These are phyloP conservation scores for Cryphonectria parasitica DNA, from an alignment of 2,329 filamentous ascomycete genomes.

Conservation along the genomic window DNA sequence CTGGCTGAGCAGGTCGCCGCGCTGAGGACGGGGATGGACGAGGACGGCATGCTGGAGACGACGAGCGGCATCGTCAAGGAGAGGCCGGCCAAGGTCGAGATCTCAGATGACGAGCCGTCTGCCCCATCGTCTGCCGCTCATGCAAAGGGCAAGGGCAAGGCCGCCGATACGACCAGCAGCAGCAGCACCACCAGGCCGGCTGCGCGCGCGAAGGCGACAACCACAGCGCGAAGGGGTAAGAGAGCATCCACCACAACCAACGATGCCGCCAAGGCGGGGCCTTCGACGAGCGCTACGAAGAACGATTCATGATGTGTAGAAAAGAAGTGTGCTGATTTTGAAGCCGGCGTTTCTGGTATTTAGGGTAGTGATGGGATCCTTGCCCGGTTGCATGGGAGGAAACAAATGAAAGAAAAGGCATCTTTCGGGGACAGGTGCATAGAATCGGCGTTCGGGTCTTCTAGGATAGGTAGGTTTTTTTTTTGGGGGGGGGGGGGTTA, in stretches of 20 bases:
- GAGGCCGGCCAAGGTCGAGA: slow-evolving; percentile 34
- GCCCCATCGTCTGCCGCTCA: slow-evolving; percentile 27
- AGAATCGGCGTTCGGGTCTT: slow-evolving; percentile 18
- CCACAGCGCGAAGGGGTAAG: slow-evolving; percentile 25
- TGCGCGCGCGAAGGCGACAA: slow-evolving; percentile 16
- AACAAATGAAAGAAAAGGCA: background rate
- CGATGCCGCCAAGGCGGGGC: slow-evolving; percentile 13
- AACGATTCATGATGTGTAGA: slow-evolving; percentile 17
- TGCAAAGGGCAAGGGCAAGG: slow-evolving; percentile 37
- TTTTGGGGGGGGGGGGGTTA: too few species aligned
- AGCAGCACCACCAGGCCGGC: slow-evolving; percentile 10
- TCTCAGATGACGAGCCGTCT: slow-evolving; percentile 27
- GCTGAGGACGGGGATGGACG: slow-evolving; percentile 36
- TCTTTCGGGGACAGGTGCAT: slow-evolving; percentile 8
- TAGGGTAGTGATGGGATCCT: slow-evolving; percentile 13
- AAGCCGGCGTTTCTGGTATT: slow-evolving; percentile 22
- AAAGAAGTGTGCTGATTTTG: slow-evolving; percentile 22
- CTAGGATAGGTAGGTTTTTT: background rate
- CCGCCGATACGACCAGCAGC: background rate
- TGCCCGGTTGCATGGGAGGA: background rate
- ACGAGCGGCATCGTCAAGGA: slow-evolving; percentile 35
- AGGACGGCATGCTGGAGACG: slow-evolving; percentile 38
- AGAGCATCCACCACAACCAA: slow-evolving; percentile 20
- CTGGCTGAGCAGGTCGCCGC: slow-evolving; percentile 28
- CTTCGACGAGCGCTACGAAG: slow-evolving; percentile 23